Evolutionary conservation across 2,329 filamentous ascomycete species (phyloP), one percentile per base, ranked within the genome.

Genomic region (Paecilomyces variotii): DNA sequence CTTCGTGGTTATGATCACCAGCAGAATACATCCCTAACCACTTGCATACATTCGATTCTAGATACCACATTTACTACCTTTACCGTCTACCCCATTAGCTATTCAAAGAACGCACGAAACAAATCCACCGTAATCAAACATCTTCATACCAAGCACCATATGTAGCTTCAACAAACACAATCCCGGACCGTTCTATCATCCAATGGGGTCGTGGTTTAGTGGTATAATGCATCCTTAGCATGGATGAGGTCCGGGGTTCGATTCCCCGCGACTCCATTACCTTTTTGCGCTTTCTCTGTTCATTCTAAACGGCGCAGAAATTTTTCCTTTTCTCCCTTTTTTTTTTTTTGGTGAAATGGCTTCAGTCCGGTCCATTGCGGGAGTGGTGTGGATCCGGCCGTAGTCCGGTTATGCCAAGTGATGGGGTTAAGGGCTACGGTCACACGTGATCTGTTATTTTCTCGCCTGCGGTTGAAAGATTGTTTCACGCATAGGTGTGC

Each of bases 141-240:
- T 19, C 19, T 19, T 19, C 19, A 19, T 19, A 19, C 19, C 19
- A 19, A 19, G 19, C 30, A 32, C 7, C 30, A 32, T 10, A 1
- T 32, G 30, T 9, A 10, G 30, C 7, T 32, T 10, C 30, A 32
- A 32, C 7, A 32, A 10, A 10, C 30, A 10, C 6, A 10, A 32
- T 32, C 30, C 7, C 5, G 3, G 1, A 19, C 14, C 12, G 4
- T 4, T 1, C n/a, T 24, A 45, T n/a, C 35, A 45, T 45, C 35
- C 35, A 62, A 35, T 66, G 67, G 67, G 67, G 66, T 68, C 68
- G 72, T 76, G 74, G 74, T 77, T 76, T 76, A 76, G 74, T 76
- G 75, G 75, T 77, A 77, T 76, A 74, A 76, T 76, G 72, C 72
- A 68, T 73, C 72, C 74, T 76, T 76, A 76, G 74, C 72, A 76